phyloP scores from a whole-genome alignment of 106 monocot species.

The Allium fistulosum region DNA sequence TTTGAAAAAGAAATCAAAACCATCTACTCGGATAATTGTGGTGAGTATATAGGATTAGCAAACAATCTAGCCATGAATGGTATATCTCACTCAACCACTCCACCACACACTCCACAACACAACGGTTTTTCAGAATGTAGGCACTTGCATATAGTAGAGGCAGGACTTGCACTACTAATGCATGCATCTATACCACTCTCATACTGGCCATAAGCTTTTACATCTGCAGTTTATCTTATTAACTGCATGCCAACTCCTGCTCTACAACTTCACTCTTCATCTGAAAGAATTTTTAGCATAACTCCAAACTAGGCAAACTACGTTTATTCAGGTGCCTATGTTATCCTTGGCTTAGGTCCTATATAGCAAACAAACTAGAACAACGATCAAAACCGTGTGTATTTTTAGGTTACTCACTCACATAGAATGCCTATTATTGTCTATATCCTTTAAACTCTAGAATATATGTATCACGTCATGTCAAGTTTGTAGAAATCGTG shows the following conservation, averaged over 20 bases:
- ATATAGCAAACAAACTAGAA: background rate
- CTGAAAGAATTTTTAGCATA: background rate
- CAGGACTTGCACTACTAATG: background rate
- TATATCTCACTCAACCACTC: no score
- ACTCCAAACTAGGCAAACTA: background rate
- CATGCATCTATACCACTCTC: background rate
- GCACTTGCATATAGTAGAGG: conserved; percentile 1
- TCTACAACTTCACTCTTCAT: background rate
- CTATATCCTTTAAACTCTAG: background rate
- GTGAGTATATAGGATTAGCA: no score
- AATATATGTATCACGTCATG: background rate
- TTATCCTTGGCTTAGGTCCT: conserved; percentile 1
- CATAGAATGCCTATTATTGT: conserved; percentile 6
- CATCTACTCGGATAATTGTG: background rate
- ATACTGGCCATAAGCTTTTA: background rate
- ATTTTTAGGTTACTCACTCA: conserved; percentile 1
- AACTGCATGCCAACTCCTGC: background rate
- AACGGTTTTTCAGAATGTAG: background rate
- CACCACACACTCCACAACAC: background rate
- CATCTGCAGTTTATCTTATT: background rate
- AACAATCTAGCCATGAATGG: no score
- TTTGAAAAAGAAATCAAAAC: background rate
- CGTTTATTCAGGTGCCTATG: background rate
- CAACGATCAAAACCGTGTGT: background rate
- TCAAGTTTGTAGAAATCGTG: background rate